Evolutionary conservation across 257 asterid genomes (phyloP).

Genomic region (Solanum lycopersicoides): DNA sequence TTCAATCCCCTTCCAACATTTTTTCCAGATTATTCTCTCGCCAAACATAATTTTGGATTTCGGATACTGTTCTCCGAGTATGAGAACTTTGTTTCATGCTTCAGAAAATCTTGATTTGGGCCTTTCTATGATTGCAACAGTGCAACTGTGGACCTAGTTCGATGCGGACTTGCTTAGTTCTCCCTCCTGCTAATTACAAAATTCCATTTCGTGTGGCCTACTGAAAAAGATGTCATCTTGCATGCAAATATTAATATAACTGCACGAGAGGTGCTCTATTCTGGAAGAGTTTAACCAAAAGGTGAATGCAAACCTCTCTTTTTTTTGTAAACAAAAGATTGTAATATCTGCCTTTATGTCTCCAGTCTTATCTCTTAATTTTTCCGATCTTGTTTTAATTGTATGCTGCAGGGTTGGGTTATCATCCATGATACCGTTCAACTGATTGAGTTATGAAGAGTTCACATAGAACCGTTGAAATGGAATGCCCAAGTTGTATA

Average conservation of each 20-base stretch:
- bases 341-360: background rate
- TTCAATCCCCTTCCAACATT: conserved; percentile 44
- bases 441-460: background rate
- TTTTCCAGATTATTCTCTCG: conserved; percentile 37
- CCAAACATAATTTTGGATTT: conserved; percentile 50
- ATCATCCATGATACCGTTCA: background rate
- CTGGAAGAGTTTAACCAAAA: too few relatives aligned
- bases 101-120: conserved; percentile 66
- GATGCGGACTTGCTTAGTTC: conserved; percentile 63
- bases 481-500: background rate
- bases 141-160: conserved; percentile 34
- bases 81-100: conserved; percentile 77
- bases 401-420: background rate
- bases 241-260: conserved; percentile 71
- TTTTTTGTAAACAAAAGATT: background rate
- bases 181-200: too few relatives aligned
- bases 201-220: conserved; percentile 37
- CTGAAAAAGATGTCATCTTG: conserved; percentile 90
- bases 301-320: conserved; percentile 59
- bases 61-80: conserved; percentile 59
- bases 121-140: conserved; percentile 45
- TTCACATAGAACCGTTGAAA: background rate
- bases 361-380: background rate
- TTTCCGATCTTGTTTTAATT: conserved; percentile 13
- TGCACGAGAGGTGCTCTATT: too few relatives aligned